A percentile compares a stretch with the other conserved stretches of the same genome.
Evolutionary conservation across 805 yeast genomes (phyloP).

Genomic region (Ascoidea asiatica): DNA sequence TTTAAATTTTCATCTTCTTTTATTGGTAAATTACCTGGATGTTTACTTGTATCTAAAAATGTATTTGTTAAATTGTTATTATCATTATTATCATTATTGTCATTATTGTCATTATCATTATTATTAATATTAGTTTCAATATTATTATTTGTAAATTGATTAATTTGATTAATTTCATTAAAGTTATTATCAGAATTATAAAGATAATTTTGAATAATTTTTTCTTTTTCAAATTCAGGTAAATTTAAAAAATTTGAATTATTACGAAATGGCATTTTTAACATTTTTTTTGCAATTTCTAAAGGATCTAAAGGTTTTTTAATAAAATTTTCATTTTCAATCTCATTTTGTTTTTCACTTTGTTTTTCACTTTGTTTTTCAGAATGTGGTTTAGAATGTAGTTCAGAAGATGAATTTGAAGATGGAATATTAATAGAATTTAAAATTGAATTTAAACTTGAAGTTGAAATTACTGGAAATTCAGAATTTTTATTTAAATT

Average conservation of each 20-base stretch:
- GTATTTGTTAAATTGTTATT: slow-evolving; percentile 5
- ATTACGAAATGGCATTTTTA: slow-evolving; percentile 30
- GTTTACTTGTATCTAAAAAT: slow-evolving; percentile 11
- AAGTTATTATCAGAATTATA: background rate
- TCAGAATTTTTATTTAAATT: no score
- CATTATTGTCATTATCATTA: slow-evolving; percentile 1
- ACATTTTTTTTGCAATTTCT: slow-evolving; percentile 24
- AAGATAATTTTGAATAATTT: slow-evolving; percentile 31
- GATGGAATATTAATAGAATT: slow-evolving; percentile 65
- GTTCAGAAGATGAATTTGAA: no score
- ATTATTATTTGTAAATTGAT: no score
- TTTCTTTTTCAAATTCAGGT: no score
- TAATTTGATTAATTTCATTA: background rate
- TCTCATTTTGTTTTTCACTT: no score
- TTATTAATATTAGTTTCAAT: slow-evolving; percentile 1
- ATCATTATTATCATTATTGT: background rate
- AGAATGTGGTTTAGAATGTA: no score
- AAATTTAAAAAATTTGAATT: slow-evolving; percentile 39
- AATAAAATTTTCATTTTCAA: slow-evolving; percentile 41
- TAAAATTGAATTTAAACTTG: slow-evolving; percentile 66
- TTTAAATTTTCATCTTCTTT: background rate
- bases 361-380: no score
- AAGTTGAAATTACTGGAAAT: no score
- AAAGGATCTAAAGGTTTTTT: slow-evolving; percentile 36
- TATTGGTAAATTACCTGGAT: no score